Conservation (phyloP, 768 basidiomycete species). For the Phylloporus sp. region DNA sequence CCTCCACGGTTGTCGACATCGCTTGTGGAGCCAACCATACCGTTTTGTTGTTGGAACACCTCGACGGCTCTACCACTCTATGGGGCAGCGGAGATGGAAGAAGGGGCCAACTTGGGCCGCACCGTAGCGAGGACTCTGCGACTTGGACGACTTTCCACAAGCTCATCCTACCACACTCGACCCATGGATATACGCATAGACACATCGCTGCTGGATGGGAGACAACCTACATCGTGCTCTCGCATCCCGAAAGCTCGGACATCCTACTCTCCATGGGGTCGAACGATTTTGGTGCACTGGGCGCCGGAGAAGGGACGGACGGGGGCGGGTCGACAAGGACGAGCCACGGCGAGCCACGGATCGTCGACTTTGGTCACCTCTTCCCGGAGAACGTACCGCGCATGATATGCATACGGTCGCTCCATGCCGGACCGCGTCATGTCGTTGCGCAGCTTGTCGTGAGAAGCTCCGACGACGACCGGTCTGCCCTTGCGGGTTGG, state of each 20-base stretch:
- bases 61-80: conserved; percentile 37
- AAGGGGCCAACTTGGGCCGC: conserved; percentile 68
- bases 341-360: conserved; percentile 5
- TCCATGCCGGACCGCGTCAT: conserved; percentile 72
- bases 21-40: conserved; percentile 80
- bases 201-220: conserved; percentile 76
- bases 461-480: conserved; percentile 19
- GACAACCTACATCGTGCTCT: conserved; percentile 70
- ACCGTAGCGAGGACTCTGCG: conserved; percentile 2
- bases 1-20: conserved; percentile 44
- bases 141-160: conserved; percentile 41
- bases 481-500: conserved; percentile 64
- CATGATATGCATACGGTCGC: conserved; percentile 34
- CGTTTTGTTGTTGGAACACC: conserved; percentile 52
- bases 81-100: conserved; percentile 77
- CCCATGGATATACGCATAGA: conserved; percentile 41
- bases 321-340: conserved; percentile 6
- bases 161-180: conserved; percentile 39
- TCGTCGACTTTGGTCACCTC: conserved; percentile 13
- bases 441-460: conserved; percentile 47
- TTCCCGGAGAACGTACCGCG: conserved; percentile 36
- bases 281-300: conserved; percentile 82
- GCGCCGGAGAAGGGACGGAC: conserved; percentile 38
- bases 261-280: conserved; percentile 75
- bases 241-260: conserved; percentile 40